phyloP scores from a whole-genome alignment of 108 stramenopile genomes.

The Stephanodiscus triporus region DNA sequence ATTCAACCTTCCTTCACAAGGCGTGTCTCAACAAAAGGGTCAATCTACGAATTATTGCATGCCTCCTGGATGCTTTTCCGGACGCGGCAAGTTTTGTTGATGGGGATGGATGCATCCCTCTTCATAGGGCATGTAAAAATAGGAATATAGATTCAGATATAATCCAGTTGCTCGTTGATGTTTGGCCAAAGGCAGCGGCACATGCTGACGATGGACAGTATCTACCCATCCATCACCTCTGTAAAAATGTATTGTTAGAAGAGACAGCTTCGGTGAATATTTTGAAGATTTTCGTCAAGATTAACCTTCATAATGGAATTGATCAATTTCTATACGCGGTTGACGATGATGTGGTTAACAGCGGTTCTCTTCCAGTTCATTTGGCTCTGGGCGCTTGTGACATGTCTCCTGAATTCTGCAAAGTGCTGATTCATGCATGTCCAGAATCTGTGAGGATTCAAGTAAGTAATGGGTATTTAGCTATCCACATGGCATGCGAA shows the following conservation, averaged over 20 bases:
- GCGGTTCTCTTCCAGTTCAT: slow-evolving; percentile 7
- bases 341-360: background rate
- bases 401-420: background rate
- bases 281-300: slow-evolving; percentile 2
- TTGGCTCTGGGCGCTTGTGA: background rate
- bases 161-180: slow-evolving; percentile 11
- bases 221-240: slow-evolving; percentile 5
- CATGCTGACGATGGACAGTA: background rate
- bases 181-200: background rate
- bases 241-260: background rate
- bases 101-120: background rate
- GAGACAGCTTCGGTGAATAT: background rate
- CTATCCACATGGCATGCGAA: slow-evolving; percentile 9
- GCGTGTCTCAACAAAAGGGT: background rate
- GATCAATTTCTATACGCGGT: background rate
- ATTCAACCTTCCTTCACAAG: background rate
- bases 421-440: background rate
- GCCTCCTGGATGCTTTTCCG: slow-evolving; percentile 13
- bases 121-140: background rate
- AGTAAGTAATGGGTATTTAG: background rate
- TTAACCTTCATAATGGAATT: no score
- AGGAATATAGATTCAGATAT: background rate
- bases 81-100: background rate
- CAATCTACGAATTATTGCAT: slow-evolving; percentile 8
- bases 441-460: slow-evolving; percentile 10